These are phyloP conservation scores for Saccharum hybrid DNA, from an alignment of 202 grass and related monocot genomes.

Conservation along the genomic window DNA sequence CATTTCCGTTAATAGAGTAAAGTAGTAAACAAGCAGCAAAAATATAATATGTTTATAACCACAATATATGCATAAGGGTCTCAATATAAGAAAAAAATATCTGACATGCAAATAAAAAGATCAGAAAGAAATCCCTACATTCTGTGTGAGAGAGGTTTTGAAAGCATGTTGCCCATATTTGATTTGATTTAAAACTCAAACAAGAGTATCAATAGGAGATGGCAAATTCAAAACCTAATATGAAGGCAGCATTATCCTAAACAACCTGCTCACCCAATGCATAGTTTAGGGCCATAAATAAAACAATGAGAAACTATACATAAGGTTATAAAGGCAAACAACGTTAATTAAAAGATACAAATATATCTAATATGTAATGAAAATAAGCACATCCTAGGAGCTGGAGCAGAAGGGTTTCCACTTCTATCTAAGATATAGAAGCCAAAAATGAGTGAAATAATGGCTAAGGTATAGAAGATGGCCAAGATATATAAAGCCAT, in stretches of 20 bases:
- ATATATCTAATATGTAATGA: background rate
- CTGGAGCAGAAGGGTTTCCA: conserved; percentile 3
- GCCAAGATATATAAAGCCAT: background rate
- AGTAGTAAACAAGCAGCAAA: conserved; percentile 33
- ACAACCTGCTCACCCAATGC: background rate
- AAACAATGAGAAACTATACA: background rate
- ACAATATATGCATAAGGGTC: conserved; percentile 4
- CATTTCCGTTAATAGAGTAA: conserved; percentile 2
- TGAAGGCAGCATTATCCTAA: conserved; percentile 16
- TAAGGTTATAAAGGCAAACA: background rate
- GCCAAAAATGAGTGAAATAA: too few species aligned
- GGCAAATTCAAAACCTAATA: conserved; percentile 38
- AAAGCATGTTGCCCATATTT: conserved; percentile 35
- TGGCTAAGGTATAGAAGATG: too few species aligned
- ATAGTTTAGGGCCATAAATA: background rate
- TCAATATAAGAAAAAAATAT: conserved; percentile 34
- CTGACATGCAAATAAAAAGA: conserved; percentile 31
- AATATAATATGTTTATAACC: conserved; percentile 22
- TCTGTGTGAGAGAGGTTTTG: background rate
- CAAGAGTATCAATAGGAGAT: background rate
- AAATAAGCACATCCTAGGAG: background rate
- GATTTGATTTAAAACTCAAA: conserved; percentile 27
- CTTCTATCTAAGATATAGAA: background rate
- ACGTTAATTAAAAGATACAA: background rate
- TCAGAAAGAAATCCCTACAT: background rate